These are phyloP conservation scores for Cryptosporidium sp. DNA, from an alignment of 169 alveolate species.

Conservation along the genomic window DNA sequence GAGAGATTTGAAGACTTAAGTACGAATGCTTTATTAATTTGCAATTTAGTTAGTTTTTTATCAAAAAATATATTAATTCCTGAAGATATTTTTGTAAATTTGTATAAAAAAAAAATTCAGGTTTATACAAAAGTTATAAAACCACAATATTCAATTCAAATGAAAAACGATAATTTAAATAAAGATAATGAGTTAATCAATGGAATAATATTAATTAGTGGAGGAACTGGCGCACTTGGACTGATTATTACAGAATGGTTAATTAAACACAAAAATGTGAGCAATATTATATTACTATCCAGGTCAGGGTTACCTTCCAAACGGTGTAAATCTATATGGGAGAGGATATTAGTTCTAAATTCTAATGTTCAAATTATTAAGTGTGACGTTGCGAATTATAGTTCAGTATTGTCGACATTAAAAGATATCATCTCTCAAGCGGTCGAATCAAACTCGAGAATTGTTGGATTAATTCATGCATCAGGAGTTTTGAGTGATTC, in stretches of 20 bases:
- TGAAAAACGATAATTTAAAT: neutral
- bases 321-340: neutral
- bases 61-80: neutral
- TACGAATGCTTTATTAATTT: neutral
- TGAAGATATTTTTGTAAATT: slow-evolving; percentile 8
- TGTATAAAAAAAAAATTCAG: neutral
- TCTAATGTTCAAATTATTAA: slow-evolving; percentile 23
- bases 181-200: neutral
- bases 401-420: slow-evolving; percentile 7
- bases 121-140: slow-evolving; percentile 21
- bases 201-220: slow-evolving; percentile 67
- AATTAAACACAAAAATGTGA: neutral
- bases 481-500: slow-evolving; percentile 82
- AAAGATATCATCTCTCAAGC: neutral
- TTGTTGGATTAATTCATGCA: slow-evolving; percentile 80
- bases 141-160: neutral
- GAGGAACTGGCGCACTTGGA: slow-evolving; percentile 82
- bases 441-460: neutral
- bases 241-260: slow-evolving; percentile 80
- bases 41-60: neutral
- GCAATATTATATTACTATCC: slow-evolving; percentile 34
- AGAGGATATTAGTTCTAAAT: slow-evolving; percentile 3
- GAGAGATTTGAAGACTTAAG: neutral
- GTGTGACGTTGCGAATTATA: slow-evolving; percentile 38
- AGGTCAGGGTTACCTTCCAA: slow-evolving; percentile 62